phyloP scores from a whole-genome alignment of 2,329 filamentous ascomycete species.

The Cercospora zeae-maydis region DNA sequence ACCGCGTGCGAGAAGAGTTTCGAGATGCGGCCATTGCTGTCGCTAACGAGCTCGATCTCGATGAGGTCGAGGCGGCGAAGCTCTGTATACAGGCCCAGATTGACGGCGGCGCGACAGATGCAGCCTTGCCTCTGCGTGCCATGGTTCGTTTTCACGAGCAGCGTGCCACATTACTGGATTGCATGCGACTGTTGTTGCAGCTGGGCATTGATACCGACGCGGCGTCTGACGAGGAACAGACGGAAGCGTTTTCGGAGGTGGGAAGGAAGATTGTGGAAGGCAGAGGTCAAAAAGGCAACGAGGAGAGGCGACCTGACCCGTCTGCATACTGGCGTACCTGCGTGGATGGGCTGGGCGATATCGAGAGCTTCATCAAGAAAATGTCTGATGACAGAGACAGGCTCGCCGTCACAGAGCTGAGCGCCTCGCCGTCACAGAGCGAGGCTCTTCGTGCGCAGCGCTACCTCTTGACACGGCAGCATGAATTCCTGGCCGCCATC shows the following conservation, averaged over 20 bases:
- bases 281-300: constrained; percentile 43
- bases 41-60: constrained; percentile 82
- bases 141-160: constrained; percentile 86
- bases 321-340: constrained; percentile 70
- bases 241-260: constrained; percentile 54
- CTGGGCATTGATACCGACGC: constrained; percentile 57
- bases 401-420: constrained; percentile 68
- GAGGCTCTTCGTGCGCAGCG: constrained; percentile 80
- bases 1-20: constrained; percentile 80
- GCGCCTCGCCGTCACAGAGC: constrained; percentile 60
- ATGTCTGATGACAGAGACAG: constrained; percentile 74
- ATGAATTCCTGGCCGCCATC: constrained; percentile 82
- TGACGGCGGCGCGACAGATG: constrained; percentile 60
- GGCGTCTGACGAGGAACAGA: constrained; percentile 34
- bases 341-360: constrained; percentile 68
- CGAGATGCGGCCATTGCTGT: constrained; percentile 76
- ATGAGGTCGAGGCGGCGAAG: constrained; percentile 79
- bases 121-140: constrained; percentile 70
- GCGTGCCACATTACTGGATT: constrained; percentile 77
- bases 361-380: constrained; percentile 72
- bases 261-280: constrained; percentile 56
- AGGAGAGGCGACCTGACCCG: constrained; percentile 43
- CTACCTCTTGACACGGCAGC: constrained; percentile 77
- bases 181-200: constrained; percentile 73
- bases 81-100: constrained; percentile 69